Percentiles rank a stretch among this genome's conserved stretches.
Evolutionary conservation across 257 asterid species (phyloP).

Genomic region (Asclepias syriaca): DNA sequence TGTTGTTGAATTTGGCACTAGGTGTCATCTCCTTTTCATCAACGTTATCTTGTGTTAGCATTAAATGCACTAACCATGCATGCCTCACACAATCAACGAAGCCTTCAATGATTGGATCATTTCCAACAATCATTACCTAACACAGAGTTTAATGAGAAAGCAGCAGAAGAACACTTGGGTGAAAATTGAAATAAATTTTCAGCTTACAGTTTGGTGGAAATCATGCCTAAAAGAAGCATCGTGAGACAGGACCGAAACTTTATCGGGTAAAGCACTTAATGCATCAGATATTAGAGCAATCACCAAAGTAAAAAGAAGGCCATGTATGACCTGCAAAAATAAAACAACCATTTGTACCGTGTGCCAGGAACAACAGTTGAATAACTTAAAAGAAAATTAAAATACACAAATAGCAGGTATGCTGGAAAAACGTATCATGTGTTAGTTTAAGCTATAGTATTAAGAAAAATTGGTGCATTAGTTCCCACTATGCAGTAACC

Average conservation of each 20-base stretch:
- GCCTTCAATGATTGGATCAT: constrained; percentile 71
- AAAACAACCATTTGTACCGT: constrained; percentile 13
- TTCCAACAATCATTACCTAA: constrained; percentile 76
- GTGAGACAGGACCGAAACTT: constrained; percentile 59
- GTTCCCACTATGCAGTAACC: not conserved
- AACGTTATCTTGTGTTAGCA: constrained; percentile 64
- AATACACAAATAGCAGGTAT: not conserved
- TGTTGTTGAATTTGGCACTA: constrained; percentile 44
- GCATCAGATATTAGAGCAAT: constrained; percentile 89
- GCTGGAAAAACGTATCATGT: not conserved
- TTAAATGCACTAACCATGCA: constrained; percentile 88
- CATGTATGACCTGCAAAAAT: constrained; percentile 63
- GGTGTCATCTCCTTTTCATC: constrained; percentile 49
- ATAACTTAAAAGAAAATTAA: not conserved
- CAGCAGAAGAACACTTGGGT: not conserved
- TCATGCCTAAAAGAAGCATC: constrained; percentile 76
- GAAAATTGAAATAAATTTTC: constrained; percentile 16
- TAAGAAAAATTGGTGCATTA: not conserved
- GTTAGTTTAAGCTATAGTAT: not conserved
- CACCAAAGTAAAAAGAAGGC: constrained; percentile 88
- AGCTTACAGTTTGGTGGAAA: constrained; percentile 80
- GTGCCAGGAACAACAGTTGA: constrained; percentile 8
- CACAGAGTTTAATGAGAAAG: constrained; percentile 20
- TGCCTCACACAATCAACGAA: constrained; percentile 83
- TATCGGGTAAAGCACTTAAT: constrained; percentile 59